These are phyloP conservation scores for Heterobasidion annosum DNA, from an alignment of 1,284 basidiomycete genomes.

Conservation along the genomic window DNA sequence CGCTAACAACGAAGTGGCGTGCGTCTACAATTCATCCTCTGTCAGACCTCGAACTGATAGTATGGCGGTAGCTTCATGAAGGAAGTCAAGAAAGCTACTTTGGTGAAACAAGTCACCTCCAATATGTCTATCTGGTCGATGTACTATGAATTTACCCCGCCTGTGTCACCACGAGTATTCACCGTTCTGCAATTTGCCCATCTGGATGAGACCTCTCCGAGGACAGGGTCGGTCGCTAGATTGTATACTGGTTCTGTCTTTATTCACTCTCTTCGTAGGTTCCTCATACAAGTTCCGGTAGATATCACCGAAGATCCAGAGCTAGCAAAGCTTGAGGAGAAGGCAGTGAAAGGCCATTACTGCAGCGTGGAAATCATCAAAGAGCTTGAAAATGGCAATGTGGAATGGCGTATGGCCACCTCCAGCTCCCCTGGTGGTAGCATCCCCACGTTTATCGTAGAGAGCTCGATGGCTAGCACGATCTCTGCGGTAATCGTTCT, in stretches of 20 bases:
- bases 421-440: conserved; percentile 64
- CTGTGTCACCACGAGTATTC: conserved; percentile 62
- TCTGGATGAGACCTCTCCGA: conserved; percentile 36
- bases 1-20: conserved; percentile 62
- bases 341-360: conserved; percentile 62
- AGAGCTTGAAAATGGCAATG: conserved; percentile 53
- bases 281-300: conserved; percentile 65
- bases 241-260: neutral
- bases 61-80: conserved; percentile 44
- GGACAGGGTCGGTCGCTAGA: conserved; percentile 39
- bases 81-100: conserved; percentile 52
- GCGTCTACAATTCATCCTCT: conserved; percentile 13
- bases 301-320: conserved; percentile 50
- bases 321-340: conserved; percentile 51
- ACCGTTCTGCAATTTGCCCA: conserved; percentile 61
- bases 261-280: conserved; percentile 23
- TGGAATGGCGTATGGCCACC: conserved; percentile 75
- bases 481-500: conserved; percentile 44
- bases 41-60: neutral
- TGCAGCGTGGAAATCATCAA: conserved; percentile 57
- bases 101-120: conserved; percentile 53
- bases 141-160: conserved; percentile 62
- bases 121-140: conserved; percentile 62
- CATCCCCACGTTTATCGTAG: conserved; percentile 55
- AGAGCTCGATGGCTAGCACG: conserved; percentile 47